Percentiles rank a stretch among this genome's conserved stretches.
Evolutionary conservation across 2,329 filamentous ascomycete species (phyloP).

Genomic region (Pyrenophora tritici-repentis): DNA sequence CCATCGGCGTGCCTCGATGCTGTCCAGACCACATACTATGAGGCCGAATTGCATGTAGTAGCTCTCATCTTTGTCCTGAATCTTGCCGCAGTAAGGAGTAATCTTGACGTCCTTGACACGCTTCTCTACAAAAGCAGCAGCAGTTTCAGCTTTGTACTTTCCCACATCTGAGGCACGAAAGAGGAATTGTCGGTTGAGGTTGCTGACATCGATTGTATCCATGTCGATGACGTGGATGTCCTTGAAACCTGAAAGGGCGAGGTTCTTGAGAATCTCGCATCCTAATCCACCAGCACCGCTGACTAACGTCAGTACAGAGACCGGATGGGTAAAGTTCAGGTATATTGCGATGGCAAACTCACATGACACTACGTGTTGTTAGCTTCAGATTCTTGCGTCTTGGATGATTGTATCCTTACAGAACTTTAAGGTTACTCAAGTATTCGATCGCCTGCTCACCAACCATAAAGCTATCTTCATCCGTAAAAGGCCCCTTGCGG

Average conservation of each 20-base stretch:
- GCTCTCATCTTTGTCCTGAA: slow-evolving; percentile 93
- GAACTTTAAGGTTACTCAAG: slow-evolving; percentile 54
- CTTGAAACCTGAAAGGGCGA: slow-evolving; percentile 93
- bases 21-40: slow-evolving; percentile 92
- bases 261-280: slow-evolving; percentile 95
- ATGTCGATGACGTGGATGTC: slow-evolving; percentile 99
- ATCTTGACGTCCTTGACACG: slow-evolving; percentile 90
- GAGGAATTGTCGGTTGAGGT: slow-evolving; percentile 95
- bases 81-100: slow-evolving; percentile 89
- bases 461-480: slow-evolving; percentile 59
- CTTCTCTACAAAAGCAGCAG: slow-evolving; percentile 86
- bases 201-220: slow-evolving; percentile 99
- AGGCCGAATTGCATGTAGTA: slow-evolving; percentile 98
- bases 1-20: slow-evolving; percentile 96
- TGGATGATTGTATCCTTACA: slow-evolving; percentile 60
- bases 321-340: neutral
- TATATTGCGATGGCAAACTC: slow-evolving; percentile 21
- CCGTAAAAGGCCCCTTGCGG: slow-evolving; percentile 79
- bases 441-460: slow-evolving; percentile 55
- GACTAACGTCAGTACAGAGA: slow-evolving; percentile 47
- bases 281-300: slow-evolving; percentile 93
- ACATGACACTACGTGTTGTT: slow-evolving; percentile 45
- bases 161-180: slow-evolving; percentile 92
- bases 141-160: slow-evolving; percentile 90
- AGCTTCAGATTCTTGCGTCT: slow-evolving; percentile 14